Conservation (phyloP, 768 basidiomycete genomes). For the Steccherinum ochraceum region DNA sequence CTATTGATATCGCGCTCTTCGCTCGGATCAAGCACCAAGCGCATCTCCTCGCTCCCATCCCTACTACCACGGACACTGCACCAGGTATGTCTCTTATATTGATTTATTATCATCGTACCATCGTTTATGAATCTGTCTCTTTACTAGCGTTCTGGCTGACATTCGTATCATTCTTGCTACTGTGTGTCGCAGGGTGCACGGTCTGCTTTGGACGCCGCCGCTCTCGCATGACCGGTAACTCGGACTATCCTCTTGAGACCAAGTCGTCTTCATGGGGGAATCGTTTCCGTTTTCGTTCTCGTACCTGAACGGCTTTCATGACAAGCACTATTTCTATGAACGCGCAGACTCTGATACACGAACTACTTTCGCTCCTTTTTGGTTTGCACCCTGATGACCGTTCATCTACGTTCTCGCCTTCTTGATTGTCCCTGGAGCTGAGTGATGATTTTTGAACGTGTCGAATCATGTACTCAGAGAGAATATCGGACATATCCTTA, state of each 20-base stretch:
- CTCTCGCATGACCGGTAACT: slow-evolving; percentile 38
- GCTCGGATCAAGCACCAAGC: slow-evolving; percentile 55
- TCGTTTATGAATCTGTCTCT: too few relatives aligned
- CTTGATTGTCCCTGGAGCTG: too few relatives aligned
- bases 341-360: too few relatives aligned
- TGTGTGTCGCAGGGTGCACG: slow-evolving; percentile 58
- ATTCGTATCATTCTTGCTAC: slow-evolving; percentile 57
- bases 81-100: slow-evolving; percentile 56
- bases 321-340: too few relatives aligned
- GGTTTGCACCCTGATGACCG: too few relatives aligned
- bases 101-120: too few relatives aligned
- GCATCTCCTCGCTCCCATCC: slow-evolving; percentile 38
- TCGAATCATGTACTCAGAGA: too few relatives aligned
- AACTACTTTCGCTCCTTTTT: too few relatives aligned
- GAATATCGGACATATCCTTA: too few relatives aligned
- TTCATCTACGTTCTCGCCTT: too few relatives aligned
- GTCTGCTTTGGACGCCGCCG: slow-evolving; percentile 67
- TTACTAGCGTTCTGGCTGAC: slow-evolving; percentile 68
- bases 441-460: too few relatives aligned
- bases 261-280: slow-evolving; percentile 28
- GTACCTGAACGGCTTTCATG: too few relatives aligned
- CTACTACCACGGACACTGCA: slow-evolving; percentile 47
- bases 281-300: slow-evolving; percentile 20
- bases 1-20: slow-evolving; percentile 70
- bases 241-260: slow-evolving; percentile 17